Evolutionary conservation across 2,329 filamentous ascomycete species (phyloP), one percentile per base, ranked within the genome.

Genomic region (Colletotrichum tabaci): DNA sequence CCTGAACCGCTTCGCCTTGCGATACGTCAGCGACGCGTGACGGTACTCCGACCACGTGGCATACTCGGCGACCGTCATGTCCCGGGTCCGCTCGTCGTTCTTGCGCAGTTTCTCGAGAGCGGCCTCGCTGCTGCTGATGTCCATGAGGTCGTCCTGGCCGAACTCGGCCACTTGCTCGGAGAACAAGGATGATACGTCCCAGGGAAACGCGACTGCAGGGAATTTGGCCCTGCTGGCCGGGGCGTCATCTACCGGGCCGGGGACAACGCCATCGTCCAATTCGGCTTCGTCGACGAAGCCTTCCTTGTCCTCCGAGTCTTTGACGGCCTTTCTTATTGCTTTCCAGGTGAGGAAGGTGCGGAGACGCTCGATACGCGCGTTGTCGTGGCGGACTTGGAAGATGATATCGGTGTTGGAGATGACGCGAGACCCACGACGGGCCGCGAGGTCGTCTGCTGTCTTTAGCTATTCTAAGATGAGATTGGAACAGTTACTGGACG

Each of bases 311-410:
- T 75, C 72, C 8, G 66, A 67, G 16, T 73, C 74, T 50, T 71
- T 72, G 60, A 73, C 75, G 7, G 71, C 71, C 18, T 67, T 74
- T 26, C 76, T 75, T 52, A 77, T 73, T 15, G 63, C 61, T n/a
- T 76, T 75, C 75, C 75, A 77, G 6, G 70, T 72, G 42, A 77
- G 72, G 44, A 76, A 76, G 30, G 69, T 75, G 2, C 67, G 74
- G 2, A 77, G 69, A 6, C 75, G 71, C 16, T 73, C 75, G 52
- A 77, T 61, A 5, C 75, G 72, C 7, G 67, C 68, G 3, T 62
- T 56, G 68, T 76, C 73, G 64, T 77, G 75, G 15, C 76, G 73
- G 18, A 77, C 47, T 21, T 77, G 74, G 65, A 77, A 77, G 49
- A 77, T 74, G 38, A 77, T 38, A 66, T 77, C 76, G 61, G 74